Evolutionary conservation across 129 eudicot species (phyloP).

Genomic region (Lactuca sativa): DNA sequence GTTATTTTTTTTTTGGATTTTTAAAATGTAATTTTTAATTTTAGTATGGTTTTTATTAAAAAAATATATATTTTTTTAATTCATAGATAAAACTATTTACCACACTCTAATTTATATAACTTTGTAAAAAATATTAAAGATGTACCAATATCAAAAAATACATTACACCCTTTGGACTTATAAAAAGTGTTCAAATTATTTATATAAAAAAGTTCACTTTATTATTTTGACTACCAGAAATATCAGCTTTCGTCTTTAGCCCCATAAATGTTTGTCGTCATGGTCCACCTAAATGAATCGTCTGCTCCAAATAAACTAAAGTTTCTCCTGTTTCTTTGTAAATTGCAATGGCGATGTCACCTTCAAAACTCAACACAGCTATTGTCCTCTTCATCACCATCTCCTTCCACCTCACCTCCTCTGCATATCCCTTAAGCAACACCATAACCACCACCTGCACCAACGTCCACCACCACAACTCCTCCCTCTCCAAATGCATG

Average conservation of each 20-base stretch:
- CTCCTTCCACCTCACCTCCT: constrained; percentile 14
- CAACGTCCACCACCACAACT: constrained; percentile 29
- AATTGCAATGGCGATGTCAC: constrained; percentile 17
- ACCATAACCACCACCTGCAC: constrained; percentile 33
- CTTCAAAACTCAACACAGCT: constrained; percentile 6
- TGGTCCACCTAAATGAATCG: neutral
- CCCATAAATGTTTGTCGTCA: neutral
- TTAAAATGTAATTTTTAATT: too few relatives aligned
- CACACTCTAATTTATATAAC: too few relatives aligned
- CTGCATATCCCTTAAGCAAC: constrained; percentile 1
- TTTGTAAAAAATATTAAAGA: too few relatives aligned
- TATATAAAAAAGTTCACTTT: neutral
- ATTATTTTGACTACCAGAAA: neutral
- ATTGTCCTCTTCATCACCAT: constrained; percentile 6
- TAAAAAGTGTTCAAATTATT: neutral
- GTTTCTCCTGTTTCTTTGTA: neutral
- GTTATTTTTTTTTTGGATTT: too few relatives aligned
- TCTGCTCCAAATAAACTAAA: constrained; percentile 8
- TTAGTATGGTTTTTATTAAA: too few relatives aligned
- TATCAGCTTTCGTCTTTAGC: neutral
- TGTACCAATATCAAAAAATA: too few relatives aligned
- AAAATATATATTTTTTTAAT: too few relatives aligned
- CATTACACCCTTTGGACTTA: too few relatives aligned
- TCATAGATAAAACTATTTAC: too few relatives aligned
- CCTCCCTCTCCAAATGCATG: constrained; percentile 35